Percentiles rank a stretch among this genome's conserved stretches.
Conservation (phyloP, 345 rosid genomes). For the rapeseed (Brassica napus) region Da-Ae NC_063447.1:33947501-33948000, state of each 20-base stretch:
- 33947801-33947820: conserved; percentile 46
- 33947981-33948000: conserved; percentile 2
- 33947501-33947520: background rate
- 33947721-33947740: conserved; percentile 49
- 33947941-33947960: background rate
- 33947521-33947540: conserved; percentile 10
- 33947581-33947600: background rate
- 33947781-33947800: conserved; percentile 40
- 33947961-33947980: background rate
- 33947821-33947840: conserved; percentile 76
- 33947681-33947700: conserved; percentile 62
- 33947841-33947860: conserved; percentile 39
- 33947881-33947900: conserved; percentile 45
- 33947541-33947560: conserved; percentile 22
- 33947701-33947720: conserved; percentile 61
- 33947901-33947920: conserved; percentile 28
- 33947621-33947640: conserved; percentile 69
- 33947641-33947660: conserved; percentile 66
- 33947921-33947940: background rate
- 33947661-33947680: conserved; percentile 83
- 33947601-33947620: conserved; percentile 77
- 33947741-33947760: conserved; percentile 27
- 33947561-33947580: background rate
- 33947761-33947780: conserved; percentile 8
- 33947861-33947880: conserved; percentile 31